Evolutionary conservation across 371 early-diverging fungal genomes (phyloP), one percentile per base, ranked within the genome.

Genomic region (Mortierella sp.): DNA sequence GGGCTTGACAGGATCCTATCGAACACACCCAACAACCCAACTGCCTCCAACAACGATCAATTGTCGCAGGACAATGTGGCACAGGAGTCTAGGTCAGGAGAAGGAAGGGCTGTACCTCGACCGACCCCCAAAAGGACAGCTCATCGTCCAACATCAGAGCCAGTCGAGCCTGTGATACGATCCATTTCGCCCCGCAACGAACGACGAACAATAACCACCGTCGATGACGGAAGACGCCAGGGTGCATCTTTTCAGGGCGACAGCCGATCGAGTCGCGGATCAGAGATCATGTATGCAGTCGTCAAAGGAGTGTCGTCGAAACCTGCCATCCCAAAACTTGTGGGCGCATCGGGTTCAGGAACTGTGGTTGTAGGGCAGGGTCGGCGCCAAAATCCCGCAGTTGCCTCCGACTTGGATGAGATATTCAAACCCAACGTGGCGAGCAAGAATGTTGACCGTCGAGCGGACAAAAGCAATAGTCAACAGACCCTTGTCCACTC

Each of bases 281-380:
- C 86, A 7, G 82, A 81, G 14, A 82, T 86, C n/a, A 86, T 86
- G 79, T 86, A 86, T 54, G 79, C 86, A 12, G 82, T 86, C 21
- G 86, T 86, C 21, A 86, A 86, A 58, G 82, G 82, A 11, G 70
- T 79, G 16, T 77, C 86, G 5, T 43, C 77, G 0, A 86, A 80
- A 72, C 77, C 82, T 0, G 71, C 82, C 0, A 82, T 76, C 0
- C 86, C 86, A 11, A 86, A 86, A 44, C 65, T 86, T 51, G 79
- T 82, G 11, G 86, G 86, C 18, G 86, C 86, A 0, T 75, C 77
- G 18, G 86, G 86, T 21, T 86, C 86, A 27, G 86, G 86, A 4
- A 86, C 86, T 3, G 86, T 86, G 32, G 49, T 82, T 4, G 63
- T 76, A 14, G 70, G 65, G 5, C 65, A 51, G 3, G 60, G 46